Evolutionary conservation across 228 moss, liverwort and hornwort species (phyloP), one percentile per base, ranked within the genome.

Genomic region (Sphagnum fallax): DNA sequence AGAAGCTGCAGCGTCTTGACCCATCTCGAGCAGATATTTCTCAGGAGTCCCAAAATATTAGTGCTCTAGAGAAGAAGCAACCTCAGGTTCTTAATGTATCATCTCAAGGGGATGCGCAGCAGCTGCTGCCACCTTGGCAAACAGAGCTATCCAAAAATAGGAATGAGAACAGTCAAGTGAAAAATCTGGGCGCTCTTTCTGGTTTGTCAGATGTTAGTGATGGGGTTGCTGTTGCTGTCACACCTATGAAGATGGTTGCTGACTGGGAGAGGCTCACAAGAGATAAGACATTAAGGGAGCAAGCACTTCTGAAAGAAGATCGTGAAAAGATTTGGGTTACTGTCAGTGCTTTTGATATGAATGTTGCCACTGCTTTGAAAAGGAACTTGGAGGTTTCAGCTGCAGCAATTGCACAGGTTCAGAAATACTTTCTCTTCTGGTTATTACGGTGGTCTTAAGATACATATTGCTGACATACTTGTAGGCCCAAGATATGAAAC

Each of bases 261-360:
- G 82, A 85, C 58, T 86, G 82, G 82, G 82, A 86, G 77, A 65
- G 75, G 51, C 71, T 65, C 47, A 73, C 71, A 49, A 75, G 71
- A 75, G 85, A 86, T 68, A 75, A 52, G 52, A 71, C 73, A 47
- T 8, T 61, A 6, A 73, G 51, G 12, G 82, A 82, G 77, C 85
- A 86, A 82, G 67, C 69, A 55, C 9, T 63, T 68, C 85, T 86
- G 61, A 75, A 32, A 32, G 32, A 32, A 32, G 32, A 32, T 32
- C 80, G 82, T 61, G 82, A 86, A 5, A 86, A 77, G 69, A 82
- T 82, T 62, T 86, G 82, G 85, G 77, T 80, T 61, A 77, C 73
- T 18, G 70, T 70, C 48, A 82, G 85, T 77, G 77, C 73, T 64
- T 68, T 77, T 52, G 77, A 86, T 63, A 75, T 79, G 65, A 82